phyloP scores from a whole-genome alignment of 495 filamentous ascomycete genomes.

The Copromyces sp. region DNA sequence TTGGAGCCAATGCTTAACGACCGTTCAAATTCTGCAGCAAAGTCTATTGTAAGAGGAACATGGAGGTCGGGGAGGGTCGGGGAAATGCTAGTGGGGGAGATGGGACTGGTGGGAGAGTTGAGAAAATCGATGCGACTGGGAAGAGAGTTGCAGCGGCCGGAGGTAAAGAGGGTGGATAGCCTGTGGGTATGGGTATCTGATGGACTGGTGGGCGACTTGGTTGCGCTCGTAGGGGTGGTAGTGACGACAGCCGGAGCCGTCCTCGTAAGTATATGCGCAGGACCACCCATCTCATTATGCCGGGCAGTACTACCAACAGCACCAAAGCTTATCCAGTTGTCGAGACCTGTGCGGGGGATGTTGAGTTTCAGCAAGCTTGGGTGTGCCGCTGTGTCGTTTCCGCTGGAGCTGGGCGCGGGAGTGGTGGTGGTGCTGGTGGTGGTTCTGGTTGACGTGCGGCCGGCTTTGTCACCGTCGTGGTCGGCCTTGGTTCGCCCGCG shows the following conservation, averaged over 20 bases:
- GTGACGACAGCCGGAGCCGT: constrained; percentile 32
- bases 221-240: background rate
- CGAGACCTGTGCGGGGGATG: background rate
- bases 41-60: background rate
- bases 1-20: constrained; percentile 7
- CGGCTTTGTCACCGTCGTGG: background rate
- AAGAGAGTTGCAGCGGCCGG: constrained; percentile 10
- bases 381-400: constrained; percentile 9
- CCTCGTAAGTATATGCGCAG: constrained; percentile 25
- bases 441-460: background rate
- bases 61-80: constrained; percentile 3
- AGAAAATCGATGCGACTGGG: constrained; percentile 2
- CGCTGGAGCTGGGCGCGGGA: background rate
- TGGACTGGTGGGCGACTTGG: background rate
- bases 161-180: constrained; percentile 29
- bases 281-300: constrained; percentile 41
- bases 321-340: background rate
- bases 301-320: constrained; percentile 8
- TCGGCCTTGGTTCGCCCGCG: background rate
- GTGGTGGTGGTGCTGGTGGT: constrained; percentile 1
- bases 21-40: background rate
- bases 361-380: constrained; percentile 5
- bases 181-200: constrained; percentile 2
- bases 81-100: constrained; percentile 6
- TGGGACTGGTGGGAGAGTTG: constrained; percentile 5